A percentile compares a stretch with the other conserved stretches of the same genome.
Evolutionary conservation across 2,329 filamentous ascomycete genomes (phyloP).

Genomic region (Cladorrhinum sp.): DNA sequence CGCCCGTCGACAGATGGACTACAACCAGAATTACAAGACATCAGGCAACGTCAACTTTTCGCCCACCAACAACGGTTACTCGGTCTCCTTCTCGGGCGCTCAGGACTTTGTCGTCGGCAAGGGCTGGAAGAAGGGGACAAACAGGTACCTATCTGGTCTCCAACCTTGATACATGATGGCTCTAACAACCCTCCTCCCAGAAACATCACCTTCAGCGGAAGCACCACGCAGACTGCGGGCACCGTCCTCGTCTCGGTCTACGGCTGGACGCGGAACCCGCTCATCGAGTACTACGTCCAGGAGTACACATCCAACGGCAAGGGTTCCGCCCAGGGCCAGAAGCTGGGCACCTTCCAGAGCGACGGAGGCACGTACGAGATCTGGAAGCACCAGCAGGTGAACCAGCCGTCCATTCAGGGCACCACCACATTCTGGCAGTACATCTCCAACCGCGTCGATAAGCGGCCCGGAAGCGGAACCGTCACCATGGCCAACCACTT

Average conservation of each 20-base stretch:
- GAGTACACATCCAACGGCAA: slow-evolving; percentile 34
- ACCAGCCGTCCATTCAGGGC: slow-evolving; percentile 46
- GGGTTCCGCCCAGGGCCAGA: slow-evolving; percentile 31
- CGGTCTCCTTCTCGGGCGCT: slow-evolving; percentile 41
- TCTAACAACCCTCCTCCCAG: slow-evolving; percentile 13
- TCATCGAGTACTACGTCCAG: slow-evolving; percentile 40
- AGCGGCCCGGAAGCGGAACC: slow-evolving; percentile 45
- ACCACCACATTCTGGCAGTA: slow-evolving; percentile 50
- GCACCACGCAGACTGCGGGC: slow-evolving; percentile 25
- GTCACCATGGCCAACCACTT: slow-evolving; percentile 51
- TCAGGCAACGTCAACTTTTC: slow-evolving; percentile 36
- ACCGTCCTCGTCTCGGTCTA: slow-evolving; percentile 37
- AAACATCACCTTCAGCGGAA: slow-evolving; percentile 32
- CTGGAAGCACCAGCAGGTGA: slow-evolving; percentile 36
- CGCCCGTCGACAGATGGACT: slow-evolving; percentile 32
- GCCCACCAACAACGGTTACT: slow-evolving; percentile 36
- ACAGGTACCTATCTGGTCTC: slow-evolving; percentile 38
- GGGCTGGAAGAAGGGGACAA: slow-evolving; percentile 54
- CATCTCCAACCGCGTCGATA: slow-evolving; percentile 45
- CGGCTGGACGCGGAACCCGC: slow-evolving; percentile 38
- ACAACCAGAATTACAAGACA: slow-evolving; percentile 43
- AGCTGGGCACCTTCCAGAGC: slow-evolving; percentile 32
- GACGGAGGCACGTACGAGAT: slow-evolving; percentile 37
- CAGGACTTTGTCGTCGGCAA: slow-evolving; percentile 58
- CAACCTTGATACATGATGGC: too few relatives aligned